Evolutionary conservation across 1,284 basidiomycete genomes (phyloP).

Genomic region (Cutaneotrichosporon sp.): DNA sequence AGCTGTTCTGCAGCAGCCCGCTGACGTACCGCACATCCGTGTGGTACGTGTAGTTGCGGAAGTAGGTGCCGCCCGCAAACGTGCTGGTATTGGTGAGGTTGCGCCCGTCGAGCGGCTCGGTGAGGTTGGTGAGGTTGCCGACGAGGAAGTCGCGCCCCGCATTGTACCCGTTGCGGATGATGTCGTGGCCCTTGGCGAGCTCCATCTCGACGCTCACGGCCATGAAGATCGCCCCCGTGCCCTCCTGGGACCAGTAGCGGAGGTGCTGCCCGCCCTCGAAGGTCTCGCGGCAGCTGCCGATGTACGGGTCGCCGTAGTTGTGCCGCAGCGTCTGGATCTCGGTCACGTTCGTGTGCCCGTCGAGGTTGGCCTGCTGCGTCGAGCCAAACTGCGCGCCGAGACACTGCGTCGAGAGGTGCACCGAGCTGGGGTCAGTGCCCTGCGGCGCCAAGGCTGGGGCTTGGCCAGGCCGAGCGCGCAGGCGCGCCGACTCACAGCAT

Average conservation of each 20-base stretch:
- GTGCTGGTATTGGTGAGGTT: slow-evolving; percentile 61
- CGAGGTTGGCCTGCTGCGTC: slow-evolving; percentile 74
- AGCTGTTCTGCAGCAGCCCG: slow-evolving; percentile 68
- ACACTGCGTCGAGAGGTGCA: slow-evolving; percentile 63
- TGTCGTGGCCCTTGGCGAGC: slow-evolving; percentile 62
- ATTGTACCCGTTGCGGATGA: slow-evolving; percentile 64
- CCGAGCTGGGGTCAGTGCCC: slow-evolving; percentile 34
- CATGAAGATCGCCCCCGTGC: slow-evolving; percentile 73
- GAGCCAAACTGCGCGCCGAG: slow-evolving; percentile 75
- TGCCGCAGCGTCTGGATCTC: slow-evolving; percentile 76
- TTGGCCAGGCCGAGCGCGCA: too few species aligned
- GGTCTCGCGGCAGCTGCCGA: slow-evolving; percentile 82
- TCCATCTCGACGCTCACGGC: slow-evolving; percentile 75
- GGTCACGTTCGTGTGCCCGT: slow-evolving; percentile 72
- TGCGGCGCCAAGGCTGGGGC: too few species aligned
- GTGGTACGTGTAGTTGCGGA: slow-evolving; percentile 65
- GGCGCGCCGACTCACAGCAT: slow-evolving; percentile 65
- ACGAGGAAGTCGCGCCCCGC: slow-evolving; percentile 73
- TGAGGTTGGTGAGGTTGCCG: slow-evolving; percentile 64
- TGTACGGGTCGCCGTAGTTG: slow-evolving; percentile 71
- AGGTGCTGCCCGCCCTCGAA: slow-evolving; percentile 87
- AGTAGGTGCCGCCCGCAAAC: slow-evolving; percentile 31
- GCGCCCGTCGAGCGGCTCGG: slow-evolving; percentile 59
- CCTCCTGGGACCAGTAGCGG: slow-evolving; percentile 84
- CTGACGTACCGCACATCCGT: slow-evolving; percentile 67